These are phyloP conservation scores for Lactarius hengduanensis DNA, from an alignment of 768 basidiomycete species.

Conservation along the genomic window DNA sequence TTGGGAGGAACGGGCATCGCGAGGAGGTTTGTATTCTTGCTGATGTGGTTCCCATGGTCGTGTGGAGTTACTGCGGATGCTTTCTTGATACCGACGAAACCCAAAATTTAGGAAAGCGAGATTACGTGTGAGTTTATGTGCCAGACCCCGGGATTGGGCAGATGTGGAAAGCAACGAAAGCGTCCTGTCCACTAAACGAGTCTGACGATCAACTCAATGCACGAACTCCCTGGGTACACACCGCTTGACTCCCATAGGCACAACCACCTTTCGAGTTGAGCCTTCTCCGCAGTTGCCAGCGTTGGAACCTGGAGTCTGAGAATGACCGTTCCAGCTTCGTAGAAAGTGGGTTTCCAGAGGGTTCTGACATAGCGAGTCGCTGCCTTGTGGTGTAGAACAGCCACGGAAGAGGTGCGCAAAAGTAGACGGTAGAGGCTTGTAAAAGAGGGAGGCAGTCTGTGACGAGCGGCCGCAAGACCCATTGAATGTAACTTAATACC, in stretches of 20 bases:
- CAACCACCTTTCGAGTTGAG: constrained; percentile 21
- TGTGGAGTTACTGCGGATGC: constrained; percentile 25
- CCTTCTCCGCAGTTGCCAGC: constrained; percentile 6
- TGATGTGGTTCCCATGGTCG: constrained; percentile 14
- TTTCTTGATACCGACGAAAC: constrained; percentile 25
- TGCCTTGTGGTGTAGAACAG: constrained; percentile 25
- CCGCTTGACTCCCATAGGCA: constrained; percentile 22
- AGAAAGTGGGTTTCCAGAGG: constrained; percentile 26
- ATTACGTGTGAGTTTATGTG: constrained; percentile 60
- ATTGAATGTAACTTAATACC: neutral
- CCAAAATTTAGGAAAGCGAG: constrained; percentile 44
- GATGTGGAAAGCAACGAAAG: constrained; percentile 61
- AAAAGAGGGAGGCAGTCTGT: constrained; percentile 20
- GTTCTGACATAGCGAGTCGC: constrained; percentile 20
- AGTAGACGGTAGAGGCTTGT: constrained; percentile 27
- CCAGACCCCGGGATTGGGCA: constrained; percentile 58
- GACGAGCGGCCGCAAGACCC: neutral
- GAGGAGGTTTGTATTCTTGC: constrained; percentile 23
- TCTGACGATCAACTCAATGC: neutral
- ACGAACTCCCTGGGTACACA: constrained; percentile 4
- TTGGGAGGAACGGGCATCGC: constrained; percentile 18
- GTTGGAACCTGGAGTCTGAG: constrained; percentile 16
- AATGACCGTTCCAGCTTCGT: constrained; percentile 20
- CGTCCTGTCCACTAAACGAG: constrained; percentile 60
- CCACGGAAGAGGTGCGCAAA: constrained; percentile 23